Evolutionary conservation across 2,329 filamentous ascomycete genomes (phyloP).

Genomic region (Lecanicillium sp.): DNA sequence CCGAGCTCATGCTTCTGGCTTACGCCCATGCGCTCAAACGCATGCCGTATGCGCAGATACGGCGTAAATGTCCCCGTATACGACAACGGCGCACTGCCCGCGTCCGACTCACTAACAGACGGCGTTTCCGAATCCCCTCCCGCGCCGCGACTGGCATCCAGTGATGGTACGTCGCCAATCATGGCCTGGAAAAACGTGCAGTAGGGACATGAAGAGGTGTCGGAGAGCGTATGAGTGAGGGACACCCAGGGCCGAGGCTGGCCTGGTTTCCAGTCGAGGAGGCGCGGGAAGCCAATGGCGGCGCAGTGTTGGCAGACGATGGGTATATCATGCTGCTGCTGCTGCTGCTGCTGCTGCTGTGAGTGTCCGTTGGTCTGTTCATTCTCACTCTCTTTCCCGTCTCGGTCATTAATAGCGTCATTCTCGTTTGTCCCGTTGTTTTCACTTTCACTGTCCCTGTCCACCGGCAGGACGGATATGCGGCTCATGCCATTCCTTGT

Average conservation of each 20-base stretch:
- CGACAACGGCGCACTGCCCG: background rate
- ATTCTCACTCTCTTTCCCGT: too few relatives aligned
- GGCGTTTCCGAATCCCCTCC: conserved; percentile 12
- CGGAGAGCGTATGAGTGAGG: conserved; percentile 23
- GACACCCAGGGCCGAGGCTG: conserved; percentile 27
- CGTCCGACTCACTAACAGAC: background rate
- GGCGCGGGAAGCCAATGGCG: conserved; percentile 25
- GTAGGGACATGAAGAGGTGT: conserved; percentile 24
- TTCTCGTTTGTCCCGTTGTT: conserved; percentile 5
- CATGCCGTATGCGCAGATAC: conserved; percentile 28
- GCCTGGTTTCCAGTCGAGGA: conserved; percentile 27
- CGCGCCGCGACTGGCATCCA: conserved; percentile 14
- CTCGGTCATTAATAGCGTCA: background rate
- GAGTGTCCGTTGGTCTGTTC: too few relatives aligned
- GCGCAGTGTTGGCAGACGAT: conserved; percentile 22
- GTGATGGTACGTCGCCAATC: conserved; percentile 12
- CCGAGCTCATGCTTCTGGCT: conserved; percentile 28
- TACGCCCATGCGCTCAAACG: conserved; percentile 28
- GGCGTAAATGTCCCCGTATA: conserved; percentile 25
- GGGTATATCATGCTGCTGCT: background rate
- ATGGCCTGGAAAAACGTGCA: conserved; percentile 29
- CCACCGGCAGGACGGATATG: conserved; percentile 16
- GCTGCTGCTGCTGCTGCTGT: background rate
- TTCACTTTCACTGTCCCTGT: background rate
- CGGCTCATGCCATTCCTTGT: conserved; percentile 19